phyloP scores from a whole-genome alignment of 495 filamentous ascomycete genomes.

The Aspergillus sclerotiicarbonarius region DNA sequence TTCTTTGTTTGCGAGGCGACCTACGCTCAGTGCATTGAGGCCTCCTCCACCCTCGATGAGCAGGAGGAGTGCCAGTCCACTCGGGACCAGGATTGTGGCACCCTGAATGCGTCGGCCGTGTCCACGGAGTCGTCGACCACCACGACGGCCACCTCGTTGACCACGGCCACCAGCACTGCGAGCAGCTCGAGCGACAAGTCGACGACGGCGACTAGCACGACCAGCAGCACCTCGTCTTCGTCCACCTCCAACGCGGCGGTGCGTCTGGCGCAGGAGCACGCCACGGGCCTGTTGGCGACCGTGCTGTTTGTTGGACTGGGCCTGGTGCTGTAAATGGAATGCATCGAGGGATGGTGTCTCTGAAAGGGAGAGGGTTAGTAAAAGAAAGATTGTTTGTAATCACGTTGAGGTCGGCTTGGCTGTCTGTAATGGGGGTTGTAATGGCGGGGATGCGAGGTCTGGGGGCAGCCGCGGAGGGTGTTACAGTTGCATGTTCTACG shows the following conservation, averaged over 20 bases:
- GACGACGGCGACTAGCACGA: slow-evolving; percentile 20
- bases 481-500: slow-evolving; percentile 3
- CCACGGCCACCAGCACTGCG: slow-evolving; percentile 32
- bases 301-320: slow-evolving; percentile 49
- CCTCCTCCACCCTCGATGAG: slow-evolving; percentile 42
- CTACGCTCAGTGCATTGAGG: slow-evolving; percentile 49
- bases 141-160: slow-evolving; percentile 29
- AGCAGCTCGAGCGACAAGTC: slow-evolving; percentile 19
- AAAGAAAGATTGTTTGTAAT: not conserved
- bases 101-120: slow-evolving; percentile 42
- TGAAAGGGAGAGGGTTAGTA: not conserved
- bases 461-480: not conserved
- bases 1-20: slow-evolving; percentile 54
- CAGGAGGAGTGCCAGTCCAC: slow-evolving; percentile 44
- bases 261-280: slow-evolving; percentile 44
- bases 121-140: slow-evolving; percentile 25
- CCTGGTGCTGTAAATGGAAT: slow-evolving; percentile 43
- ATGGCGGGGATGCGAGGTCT: not conserved
- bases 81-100: slow-evolving; percentile 41
- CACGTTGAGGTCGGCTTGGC: not conserved
- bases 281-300: slow-evolving; percentile 48
- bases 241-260: slow-evolving; percentile 36
- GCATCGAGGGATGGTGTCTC: not conserved
- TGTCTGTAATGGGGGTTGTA: not conserved
- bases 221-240: slow-evolving; percentile 21